These are phyloP conservation scores for Entophlyctis helioformis DNA, from an alignment of 192 early-diverging fungal species.

Conservation along the genomic window DNA sequence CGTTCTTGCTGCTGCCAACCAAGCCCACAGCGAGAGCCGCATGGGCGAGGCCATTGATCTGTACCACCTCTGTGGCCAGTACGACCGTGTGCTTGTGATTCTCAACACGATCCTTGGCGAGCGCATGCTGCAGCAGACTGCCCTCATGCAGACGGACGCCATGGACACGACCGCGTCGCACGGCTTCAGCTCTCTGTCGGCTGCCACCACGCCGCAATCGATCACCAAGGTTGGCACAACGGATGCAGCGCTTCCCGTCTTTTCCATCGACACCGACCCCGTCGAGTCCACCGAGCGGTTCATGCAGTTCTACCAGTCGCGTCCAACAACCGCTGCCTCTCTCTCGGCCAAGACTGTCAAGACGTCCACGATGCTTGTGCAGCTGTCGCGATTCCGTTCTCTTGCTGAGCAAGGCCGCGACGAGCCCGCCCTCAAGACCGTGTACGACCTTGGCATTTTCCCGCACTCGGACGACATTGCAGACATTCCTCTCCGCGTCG, in stretches of 20 bases:
- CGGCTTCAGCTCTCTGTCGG: not conserved
- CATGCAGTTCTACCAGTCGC: constrained; percentile 9
- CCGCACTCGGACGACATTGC: constrained; percentile 48
- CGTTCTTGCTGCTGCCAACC: constrained; percentile 52
- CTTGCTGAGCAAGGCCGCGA: constrained; percentile 29
- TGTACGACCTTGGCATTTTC: constrained; percentile 48
- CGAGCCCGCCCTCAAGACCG: constrained; percentile 41
- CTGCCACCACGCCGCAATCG: constrained; percentile 3
- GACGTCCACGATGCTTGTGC: constrained; percentile 40
- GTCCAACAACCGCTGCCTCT: constrained; percentile 1
- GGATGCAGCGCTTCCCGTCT: too few species aligned
- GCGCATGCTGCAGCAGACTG: constrained; percentile 2
- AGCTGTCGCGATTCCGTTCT: constrained; percentile 44
- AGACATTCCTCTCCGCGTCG: constrained; percentile 18
- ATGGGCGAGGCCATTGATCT: constrained; percentile 64
- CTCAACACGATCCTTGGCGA: constrained; percentile 18
- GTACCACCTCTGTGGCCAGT: constrained; percentile 63
- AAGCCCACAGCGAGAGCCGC: constrained; percentile 54
- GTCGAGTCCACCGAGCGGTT: constrained; percentile 9
- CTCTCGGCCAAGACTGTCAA: constrained; percentile 1
- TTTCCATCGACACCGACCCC: constrained; percentile 23
- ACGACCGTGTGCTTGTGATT: constrained; percentile 60
- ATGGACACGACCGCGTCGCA: not conserved
- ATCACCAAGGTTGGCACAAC: too few species aligned
- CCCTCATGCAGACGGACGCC: not conserved